phyloP scores from a whole-genome alignment of 176 grass and related monocot species.

The Musa schizocarpa region DNA sequence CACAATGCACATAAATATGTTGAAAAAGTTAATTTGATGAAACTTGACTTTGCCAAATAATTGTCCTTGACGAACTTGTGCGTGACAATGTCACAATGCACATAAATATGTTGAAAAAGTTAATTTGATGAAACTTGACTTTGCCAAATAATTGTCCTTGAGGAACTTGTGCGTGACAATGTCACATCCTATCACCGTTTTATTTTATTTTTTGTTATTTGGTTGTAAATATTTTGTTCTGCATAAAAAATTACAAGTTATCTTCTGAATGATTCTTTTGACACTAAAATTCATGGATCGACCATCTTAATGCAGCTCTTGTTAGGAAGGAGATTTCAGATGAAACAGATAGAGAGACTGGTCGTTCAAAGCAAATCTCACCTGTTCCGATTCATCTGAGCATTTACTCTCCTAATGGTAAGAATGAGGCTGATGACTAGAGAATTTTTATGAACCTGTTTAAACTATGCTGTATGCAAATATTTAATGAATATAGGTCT shows the following conservation, averaged over 20 bases:
- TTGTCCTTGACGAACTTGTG: not conserved
- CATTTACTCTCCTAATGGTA: constrained; percentile 27
- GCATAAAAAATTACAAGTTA: not conserved
- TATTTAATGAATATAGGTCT: not conserved
- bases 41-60: not conserved
- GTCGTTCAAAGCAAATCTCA: constrained; percentile 17
- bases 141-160: not conserved
- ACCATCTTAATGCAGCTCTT: constrained; percentile 12
- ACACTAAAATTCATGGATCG: not conserved
- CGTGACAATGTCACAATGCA: too few species aligned
- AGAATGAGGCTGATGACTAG: not conserved
- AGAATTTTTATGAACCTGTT: not conserved
- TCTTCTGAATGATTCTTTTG: not conserved
- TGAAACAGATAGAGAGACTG: constrained; percentile 30
- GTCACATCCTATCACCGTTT: not conserved
- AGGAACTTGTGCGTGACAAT: too few species aligned
- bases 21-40: not conserved
- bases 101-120: not conserved
- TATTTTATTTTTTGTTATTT: not conserved
- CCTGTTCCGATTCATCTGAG: constrained; percentile 29
- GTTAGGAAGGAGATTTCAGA: constrained; percentile 26
- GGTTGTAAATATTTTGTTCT: not conserved
- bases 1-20: not conserved
- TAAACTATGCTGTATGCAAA: not conserved
- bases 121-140: not conserved